These are phyloP conservation scores for Xylariaceae sp. DNA, from an alignment of 2,329 filamentous ascomycete species.

Conservation along the genomic window DNA sequence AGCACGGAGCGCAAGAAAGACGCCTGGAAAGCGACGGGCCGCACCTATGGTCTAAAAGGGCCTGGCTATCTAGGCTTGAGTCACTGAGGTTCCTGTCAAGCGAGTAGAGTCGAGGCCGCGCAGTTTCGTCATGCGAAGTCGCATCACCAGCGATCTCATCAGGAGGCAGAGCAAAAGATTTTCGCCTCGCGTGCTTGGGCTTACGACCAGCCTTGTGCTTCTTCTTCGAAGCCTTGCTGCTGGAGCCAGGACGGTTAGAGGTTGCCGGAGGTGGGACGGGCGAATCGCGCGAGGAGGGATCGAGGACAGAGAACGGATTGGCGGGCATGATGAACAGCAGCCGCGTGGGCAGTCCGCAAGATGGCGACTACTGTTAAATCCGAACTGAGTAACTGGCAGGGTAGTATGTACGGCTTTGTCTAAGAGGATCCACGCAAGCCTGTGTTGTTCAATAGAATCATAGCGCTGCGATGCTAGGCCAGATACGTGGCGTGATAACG, in stretches of 20 bases:
- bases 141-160: constrained; percentile 44
- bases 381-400: background rate
- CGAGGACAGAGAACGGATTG: constrained; percentile 55
- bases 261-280: constrained; percentile 1
- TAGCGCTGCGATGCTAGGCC: background rate
- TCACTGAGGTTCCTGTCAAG: constrained; percentile 61
- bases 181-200: constrained; percentile 69
- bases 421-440: background rate
- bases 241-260: constrained; percentile 7
- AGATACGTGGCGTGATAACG: background rate
- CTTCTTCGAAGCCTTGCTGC: constrained; percentile 44
- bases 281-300: constrained; percentile 34
- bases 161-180: constrained; percentile 68
- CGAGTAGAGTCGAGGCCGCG: constrained; percentile 45
- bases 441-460: background rate
- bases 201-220: constrained; percentile 66
- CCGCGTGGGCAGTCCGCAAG: background rate
- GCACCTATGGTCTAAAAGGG: constrained; percentile 73
- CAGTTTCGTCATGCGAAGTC: constrained; percentile 2
- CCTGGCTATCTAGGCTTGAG: constrained; percentile 85
- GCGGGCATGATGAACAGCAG: constrained; percentile 18
- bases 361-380: too few relatives aligned
- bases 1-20: background rate
- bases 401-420: background rate
- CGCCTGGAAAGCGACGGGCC: background rate